Percentiles rank a stretch among this genome's conserved stretches.
These are phyloP conservation scores for Hansenula sp. DNA, from an alignment of 1,139 yeast genomes.

Conservation along the genomic window DNA sequence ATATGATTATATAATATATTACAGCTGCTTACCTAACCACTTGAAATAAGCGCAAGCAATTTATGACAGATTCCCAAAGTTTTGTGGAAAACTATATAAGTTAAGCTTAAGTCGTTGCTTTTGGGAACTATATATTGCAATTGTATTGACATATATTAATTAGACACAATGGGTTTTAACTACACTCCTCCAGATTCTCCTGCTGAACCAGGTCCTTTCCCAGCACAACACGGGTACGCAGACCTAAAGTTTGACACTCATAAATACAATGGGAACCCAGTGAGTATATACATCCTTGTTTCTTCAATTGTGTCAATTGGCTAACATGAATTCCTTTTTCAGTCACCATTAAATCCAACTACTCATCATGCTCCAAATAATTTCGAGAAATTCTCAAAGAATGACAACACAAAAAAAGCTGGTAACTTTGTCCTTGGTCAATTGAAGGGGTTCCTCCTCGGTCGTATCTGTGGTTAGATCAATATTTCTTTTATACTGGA, in stretches of 20 bases:
- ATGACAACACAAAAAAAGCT: slow-evolving; percentile 22
- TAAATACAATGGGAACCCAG: slow-evolving; percentile 14
- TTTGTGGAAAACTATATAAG: too few relatives aligned
- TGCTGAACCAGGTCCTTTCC: slow-evolving; percentile 16
- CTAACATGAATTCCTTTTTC: slow-evolving; percentile 3
- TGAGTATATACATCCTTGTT: not conserved
- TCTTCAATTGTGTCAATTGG: not conserved
- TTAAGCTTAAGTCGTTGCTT: too few relatives aligned
- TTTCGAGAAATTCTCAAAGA: slow-evolving; percentile 16
- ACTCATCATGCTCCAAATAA: slow-evolving; percentile 10
- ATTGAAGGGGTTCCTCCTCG: slow-evolving; percentile 7
- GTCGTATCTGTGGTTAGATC: not conserved
- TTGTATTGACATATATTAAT: too few relatives aligned
- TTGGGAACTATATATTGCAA: too few relatives aligned
- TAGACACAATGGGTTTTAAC: slow-evolving; percentile 8
- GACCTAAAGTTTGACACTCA: slow-evolving; percentile 9
- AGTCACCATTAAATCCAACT: slow-evolving; percentile 17
- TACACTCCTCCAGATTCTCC: slow-evolving; percentile 20
- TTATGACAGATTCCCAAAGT: too few relatives aligned
- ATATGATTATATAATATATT: too few relatives aligned
- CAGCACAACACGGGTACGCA: slow-evolving; percentile 17
- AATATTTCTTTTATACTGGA: not conserved
- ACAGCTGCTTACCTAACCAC: too few relatives aligned
- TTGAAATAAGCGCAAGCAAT: too few relatives aligned
- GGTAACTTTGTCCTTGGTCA: slow-evolving; percentile 17